Evolutionary conservation across 163 green algal genomes (phyloP).

Genomic region (Volvox carteri): DNA sequence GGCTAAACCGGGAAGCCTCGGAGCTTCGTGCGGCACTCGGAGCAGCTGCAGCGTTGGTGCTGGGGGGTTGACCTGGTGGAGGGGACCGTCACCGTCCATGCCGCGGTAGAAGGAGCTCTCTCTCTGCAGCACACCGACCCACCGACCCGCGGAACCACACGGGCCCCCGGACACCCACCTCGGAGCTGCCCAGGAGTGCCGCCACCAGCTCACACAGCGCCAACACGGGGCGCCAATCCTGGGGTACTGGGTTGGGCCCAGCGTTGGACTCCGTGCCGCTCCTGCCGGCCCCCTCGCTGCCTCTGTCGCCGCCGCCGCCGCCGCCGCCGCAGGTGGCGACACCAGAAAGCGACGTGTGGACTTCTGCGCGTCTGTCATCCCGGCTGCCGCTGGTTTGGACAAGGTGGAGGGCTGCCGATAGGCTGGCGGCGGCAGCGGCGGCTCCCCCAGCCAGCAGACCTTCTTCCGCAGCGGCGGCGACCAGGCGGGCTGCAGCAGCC

Average conservation of each 20-base stretch:
- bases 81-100: too few relatives aligned
- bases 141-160: not conserved
- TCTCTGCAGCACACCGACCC: not conserved
- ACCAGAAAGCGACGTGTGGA: not conserved
- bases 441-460: not conserved
- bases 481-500: conserved; percentile 11
- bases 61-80: too few relatives aligned
- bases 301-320: too few relatives aligned
- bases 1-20: too few relatives aligned
- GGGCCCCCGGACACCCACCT: too few relatives aligned
- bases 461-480: conserved; percentile 26
- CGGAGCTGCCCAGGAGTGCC: not conserved
- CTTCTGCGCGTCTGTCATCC: not conserved
- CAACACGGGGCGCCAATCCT: not conserved
- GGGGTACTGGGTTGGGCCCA: too few relatives aligned
- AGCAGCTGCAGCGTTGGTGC: too few relatives aligned
- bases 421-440: not conserved
- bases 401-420: conserved; percentile 31
- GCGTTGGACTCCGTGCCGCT: too few relatives aligned
- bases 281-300: too few relatives aligned
- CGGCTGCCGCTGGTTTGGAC: not conserved
- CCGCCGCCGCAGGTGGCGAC: not conserved
- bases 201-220: conserved; percentile 36
- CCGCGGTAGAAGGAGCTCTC: too few relatives aligned
- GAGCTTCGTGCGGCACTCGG: too few relatives aligned